Percentiles rank a stretch among this genome's conserved stretches.
These are phyloP conservation scores for Aspergillus leporis DNA, from an alignment of 495 filamentous ascomycete genomes.

Conservation along the genomic window DNA sequence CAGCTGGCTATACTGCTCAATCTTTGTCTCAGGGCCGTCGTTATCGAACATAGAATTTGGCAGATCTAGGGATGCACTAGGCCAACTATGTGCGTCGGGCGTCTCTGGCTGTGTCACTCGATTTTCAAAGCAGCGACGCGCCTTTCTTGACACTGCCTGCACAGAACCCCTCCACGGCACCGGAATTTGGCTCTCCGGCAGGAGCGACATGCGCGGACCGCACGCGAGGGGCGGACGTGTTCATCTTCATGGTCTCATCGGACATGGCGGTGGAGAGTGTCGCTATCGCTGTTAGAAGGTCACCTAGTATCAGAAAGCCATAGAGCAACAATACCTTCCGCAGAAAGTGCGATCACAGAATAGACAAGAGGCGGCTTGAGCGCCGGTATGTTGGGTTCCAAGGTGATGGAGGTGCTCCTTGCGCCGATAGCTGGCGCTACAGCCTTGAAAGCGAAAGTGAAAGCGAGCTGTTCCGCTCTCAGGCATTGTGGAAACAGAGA, in stretches of 20 bases:
- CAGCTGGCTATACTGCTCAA: slow-evolving; percentile 4
- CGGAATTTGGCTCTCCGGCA: slow-evolving; percentile 15
- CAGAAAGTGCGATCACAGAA: slow-evolving; percentile 12
- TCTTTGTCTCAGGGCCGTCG: too few species aligned
- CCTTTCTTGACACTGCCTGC: slow-evolving; percentile 4
- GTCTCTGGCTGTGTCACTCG: neutral
- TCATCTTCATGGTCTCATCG: slow-evolving; percentile 12
- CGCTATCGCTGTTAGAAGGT: slow-evolving; percentile 1
- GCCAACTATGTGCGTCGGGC: too few species aligned
- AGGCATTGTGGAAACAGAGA: too few species aligned
- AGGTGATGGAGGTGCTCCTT: slow-evolving; percentile 15
- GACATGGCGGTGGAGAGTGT: slow-evolving; percentile 17
- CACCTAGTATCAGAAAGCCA: neutral
- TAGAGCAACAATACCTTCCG: too few species aligned
- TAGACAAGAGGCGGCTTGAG: neutral
- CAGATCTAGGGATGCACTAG: too few species aligned
- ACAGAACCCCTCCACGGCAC: slow-evolving; percentile 10
- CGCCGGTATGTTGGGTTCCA: slow-evolving; percentile 13
- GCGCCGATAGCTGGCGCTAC: slow-evolving; percentile 10
- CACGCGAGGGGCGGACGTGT: neutral
- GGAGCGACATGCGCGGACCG: slow-evolving; percentile 2
- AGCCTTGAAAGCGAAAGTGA: slow-evolving; percentile 10
- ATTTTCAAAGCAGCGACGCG: neutral
- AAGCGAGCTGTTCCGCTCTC: neutral
- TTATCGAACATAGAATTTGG: too few species aligned